Percentiles rank a stretch among this genome's conserved stretches.
Evolutionary conservation across 2,329 filamentous ascomycete species (phyloP).

Genomic region (Diplodia sapinea): DNA sequence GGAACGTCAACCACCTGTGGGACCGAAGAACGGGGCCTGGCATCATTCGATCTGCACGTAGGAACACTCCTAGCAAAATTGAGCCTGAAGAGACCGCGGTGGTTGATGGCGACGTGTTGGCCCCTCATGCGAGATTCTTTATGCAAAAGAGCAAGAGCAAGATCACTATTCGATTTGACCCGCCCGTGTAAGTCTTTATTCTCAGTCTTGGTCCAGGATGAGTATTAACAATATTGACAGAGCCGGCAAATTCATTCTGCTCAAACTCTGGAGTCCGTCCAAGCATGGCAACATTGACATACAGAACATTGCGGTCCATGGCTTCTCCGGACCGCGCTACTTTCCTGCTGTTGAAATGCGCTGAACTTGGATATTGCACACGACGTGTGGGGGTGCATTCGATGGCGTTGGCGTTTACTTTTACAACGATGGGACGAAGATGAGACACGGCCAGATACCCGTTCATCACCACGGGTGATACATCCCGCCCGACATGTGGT

Average conservation of each 20-base stretch:
- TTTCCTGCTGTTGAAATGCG: constrained; percentile 73
- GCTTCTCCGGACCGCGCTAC: constrained; percentile 83
- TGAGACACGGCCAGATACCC: constrained; percentile 13
- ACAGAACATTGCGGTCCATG: constrained; percentile 80
- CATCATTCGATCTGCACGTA: constrained; percentile 38
- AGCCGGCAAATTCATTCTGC: constrained; percentile 79
- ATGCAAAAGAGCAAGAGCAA: constrained; percentile 83
- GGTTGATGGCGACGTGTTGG: constrained; percentile 56
- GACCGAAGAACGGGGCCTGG: constrained; percentile 42
- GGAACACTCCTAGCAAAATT: constrained; percentile 45
- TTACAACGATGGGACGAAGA: background rate
- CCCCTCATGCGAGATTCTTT: constrained; percentile 79
- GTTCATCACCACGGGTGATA: background rate
- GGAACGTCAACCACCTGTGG: constrained; percentile 42
- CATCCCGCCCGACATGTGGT: background rate
- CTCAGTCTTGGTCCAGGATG: too few species aligned
- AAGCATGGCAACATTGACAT: constrained; percentile 84
- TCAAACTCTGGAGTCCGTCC: constrained; percentile 88
- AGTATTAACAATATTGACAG: constrained; percentile 42
- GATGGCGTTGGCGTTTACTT: constrained; percentile 7
- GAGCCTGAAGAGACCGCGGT: constrained; percentile 39
- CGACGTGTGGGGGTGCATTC: background rate
- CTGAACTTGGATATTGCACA: constrained; percentile 40
- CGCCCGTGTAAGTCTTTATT: constrained; percentile 65
- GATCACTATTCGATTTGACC: constrained; percentile 85